Base-by-base conservation (phyloP, 2,329 filamentous ascomycete genomes). In the Simplicillium aogashimaense region DNA sequence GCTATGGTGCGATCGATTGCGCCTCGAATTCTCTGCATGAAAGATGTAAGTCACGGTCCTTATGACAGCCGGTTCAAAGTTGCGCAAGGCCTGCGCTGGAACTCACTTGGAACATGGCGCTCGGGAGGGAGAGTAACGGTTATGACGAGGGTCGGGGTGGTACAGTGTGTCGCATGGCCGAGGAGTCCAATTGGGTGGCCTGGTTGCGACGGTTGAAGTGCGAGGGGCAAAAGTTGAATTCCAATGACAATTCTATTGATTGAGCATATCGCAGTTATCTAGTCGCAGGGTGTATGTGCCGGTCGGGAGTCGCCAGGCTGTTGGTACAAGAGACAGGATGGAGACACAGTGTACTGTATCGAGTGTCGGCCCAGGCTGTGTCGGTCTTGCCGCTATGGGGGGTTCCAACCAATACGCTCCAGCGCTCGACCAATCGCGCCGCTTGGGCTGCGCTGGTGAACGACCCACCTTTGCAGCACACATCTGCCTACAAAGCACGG, bases 1-100 rank as follows among this genome's bases (percentile, higher is more conserved):
- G 87, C 85, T 54, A 95, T 92, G 53, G 83, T 83, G 53, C 81
- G 80, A 59, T 94, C 86, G 59, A 94, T 87, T 44, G 83, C 84
- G 53, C 83, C 85, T 66, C 86, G 85, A 52, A 94, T 70, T 69
- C 85, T 78, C 84, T 92, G 57, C 8, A 12, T 16, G 7, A 25
- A 28, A 36, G 40, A n/a, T 40, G 38, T 36, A 4, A 16, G 14
- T 16, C 5, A 17, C 38, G 41, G 41, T 20, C 39, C 14, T 31
- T n/a, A 13, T 13, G 4, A 29, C 33, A 34, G 17, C 31, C n/a
- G 8, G 29, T 13, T 6, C 2, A 16, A 18, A 17, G 33, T 10
- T n/a, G 28, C 7, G 5, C 12, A 13, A 12, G 13, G 30, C 13
- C 11, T 13, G 30, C 30, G 13, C 13, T 12, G 30, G 30, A 5